Percentiles rank a stretch among this genome's conserved stretches.
These are phyloP conservation scores for Eragrostis tef DNA, from an alignment of 202 grass and related monocot species.

Conservation along the genomic window DNA sequence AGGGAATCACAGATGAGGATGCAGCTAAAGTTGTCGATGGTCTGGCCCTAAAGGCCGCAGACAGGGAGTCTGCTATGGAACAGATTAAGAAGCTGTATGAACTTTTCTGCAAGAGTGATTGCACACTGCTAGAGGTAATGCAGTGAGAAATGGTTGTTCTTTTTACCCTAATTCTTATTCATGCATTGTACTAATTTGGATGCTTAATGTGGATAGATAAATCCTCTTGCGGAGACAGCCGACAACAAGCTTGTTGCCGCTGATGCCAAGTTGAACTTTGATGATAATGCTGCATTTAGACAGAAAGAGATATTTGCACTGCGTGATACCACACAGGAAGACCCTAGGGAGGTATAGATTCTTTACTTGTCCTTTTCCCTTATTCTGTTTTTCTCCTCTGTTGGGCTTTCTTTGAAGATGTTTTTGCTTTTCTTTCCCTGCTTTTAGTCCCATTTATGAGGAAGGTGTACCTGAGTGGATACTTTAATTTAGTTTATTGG, in stretches of 20 bases:
- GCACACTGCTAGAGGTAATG: conserved; percentile 88
- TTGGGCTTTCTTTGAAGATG: conserved; percentile 12
- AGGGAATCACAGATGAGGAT: conserved; percentile 95
- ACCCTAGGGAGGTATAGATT: conserved; percentile 80
- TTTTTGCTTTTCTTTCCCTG: not conserved
- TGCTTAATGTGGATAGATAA: conserved; percentile 73
- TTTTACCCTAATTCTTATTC: not conserved
- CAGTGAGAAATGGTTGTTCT: conserved; percentile 2
- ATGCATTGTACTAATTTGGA: conserved; percentile 42
- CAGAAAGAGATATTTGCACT: conserved; percentile 94
- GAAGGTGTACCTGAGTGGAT: not conserved
- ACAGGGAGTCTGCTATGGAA: conserved; percentile 83
- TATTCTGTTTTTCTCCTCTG: not conserved
- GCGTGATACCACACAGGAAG: conserved; percentile 93
- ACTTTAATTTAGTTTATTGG: not conserved
- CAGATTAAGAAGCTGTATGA: conserved; percentile 98
- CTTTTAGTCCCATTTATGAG: conserved; percentile 10
- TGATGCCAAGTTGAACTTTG: conserved; percentile 99
- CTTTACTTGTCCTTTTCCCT: not conserved
- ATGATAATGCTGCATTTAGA: conserved; percentile 97
- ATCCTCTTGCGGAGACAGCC: conserved; percentile 96
- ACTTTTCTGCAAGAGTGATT: conserved; percentile 81
- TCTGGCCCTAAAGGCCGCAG: conserved; percentile 76
- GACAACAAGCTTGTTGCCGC: conserved; percentile 92
- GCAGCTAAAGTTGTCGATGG: conserved; percentile 98